Base-by-base conservation (phyloP, 2,329 filamentous ascomycete species). In the Aspergillus sp. region DNA sequence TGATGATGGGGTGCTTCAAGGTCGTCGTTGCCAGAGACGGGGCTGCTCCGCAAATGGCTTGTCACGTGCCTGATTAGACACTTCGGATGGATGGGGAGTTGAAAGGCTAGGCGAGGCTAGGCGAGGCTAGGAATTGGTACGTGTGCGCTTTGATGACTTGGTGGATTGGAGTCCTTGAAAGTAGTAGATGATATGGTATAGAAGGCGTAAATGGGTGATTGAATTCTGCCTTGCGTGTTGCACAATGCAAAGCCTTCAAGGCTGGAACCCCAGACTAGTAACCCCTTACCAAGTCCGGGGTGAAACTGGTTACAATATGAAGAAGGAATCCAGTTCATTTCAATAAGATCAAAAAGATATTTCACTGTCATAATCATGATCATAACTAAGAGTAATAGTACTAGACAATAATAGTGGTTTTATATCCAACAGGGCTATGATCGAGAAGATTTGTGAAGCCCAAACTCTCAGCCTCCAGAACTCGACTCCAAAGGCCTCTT, bases 391-490 rank as follows among this genome's bases (percentile, higher is more conserved):
- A 55, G n/a, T 58, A 64, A 60, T 51, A 61, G 38, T 25, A 61
- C 56, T 64, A 54, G 59, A 65, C 51, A 64, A 65, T 59, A 61
- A 34, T 58, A 47, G 51, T 57, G 50, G 59, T 54, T 65, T 63
- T 66, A 62, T 63, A 64, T 61, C 65, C 64, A 64, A 67, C 56
- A 62, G 53, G 60, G 58, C 58, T 53, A 61, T 56, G 56, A 49
- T 47, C 34, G 50, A 46, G 43, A 59, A 56, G 54, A 59, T 50
- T 34, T 41, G 23, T 23, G 34, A 28, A 54, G 25, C 41, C 23
- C 11, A 19, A 28, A 54, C 22, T 58, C 34, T 38, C 54, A 51
- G 46, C 54, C 31, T 45, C 49, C 54, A 57, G 49, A 46, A 60
- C 8, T 41, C 13, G 54, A 52, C 57, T 54, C 64, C 54, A 55